These are phyloP conservation scores for Biscogniauxia marginata DNA, from an alignment of 2,329 filamentous ascomycete genomes.

Conservation along the genomic window DNA sequence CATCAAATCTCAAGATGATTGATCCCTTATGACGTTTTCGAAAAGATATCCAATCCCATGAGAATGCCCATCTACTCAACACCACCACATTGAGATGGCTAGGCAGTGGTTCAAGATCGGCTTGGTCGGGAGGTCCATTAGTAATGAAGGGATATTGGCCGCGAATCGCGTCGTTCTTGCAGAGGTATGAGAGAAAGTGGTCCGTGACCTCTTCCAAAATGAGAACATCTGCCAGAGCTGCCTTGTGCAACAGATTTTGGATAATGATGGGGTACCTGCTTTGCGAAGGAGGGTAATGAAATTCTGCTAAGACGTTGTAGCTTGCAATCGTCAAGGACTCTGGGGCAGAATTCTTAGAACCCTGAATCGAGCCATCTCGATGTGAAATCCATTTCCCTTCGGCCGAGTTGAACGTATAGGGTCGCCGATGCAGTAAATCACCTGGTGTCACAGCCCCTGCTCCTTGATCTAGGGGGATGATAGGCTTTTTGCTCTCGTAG, in stretches of 20 bases:
- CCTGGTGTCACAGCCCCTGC: not conserved
- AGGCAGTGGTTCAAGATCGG: slow-evolving; percentile 53
- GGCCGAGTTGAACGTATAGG: slow-evolving; percentile 19
- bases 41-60: slow-evolving; percentile 55
- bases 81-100: slow-evolving; percentile 61
- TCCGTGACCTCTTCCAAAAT: slow-evolving; percentile 65
- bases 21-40: slow-evolving; percentile 57
- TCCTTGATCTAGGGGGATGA: not conserved
- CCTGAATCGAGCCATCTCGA: not conserved
- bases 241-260: slow-evolving; percentile 41
- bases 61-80: slow-evolving; percentile 54
- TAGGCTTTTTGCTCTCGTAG: slow-evolving; percentile 9
- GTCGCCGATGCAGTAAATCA: slow-evolving; percentile 7
- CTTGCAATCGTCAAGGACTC: slow-evolving; percentile 40
- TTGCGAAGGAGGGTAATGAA: slow-evolving; percentile 43
- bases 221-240: slow-evolving; percentile 46
- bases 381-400: slow-evolving; percentile 21
- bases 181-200: slow-evolving; percentile 57
- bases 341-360: slow-evolving; percentile 1
- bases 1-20: slow-evolving; percentile 44
- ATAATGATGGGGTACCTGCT: slow-evolving; percentile 44
- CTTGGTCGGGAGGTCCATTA: slow-evolving; percentile 54
- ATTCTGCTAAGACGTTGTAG: slow-evolving; percentile 55
- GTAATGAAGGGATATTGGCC: slow-evolving; percentile 54
- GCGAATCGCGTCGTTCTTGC: slow-evolving; percentile 45